Percentiles rank a stretch among this genome's conserved stretches.
Evolutionary conservation across 2,329 filamentous ascomycete species (phyloP).

Genomic region (Chaetomium sp.): DNA sequence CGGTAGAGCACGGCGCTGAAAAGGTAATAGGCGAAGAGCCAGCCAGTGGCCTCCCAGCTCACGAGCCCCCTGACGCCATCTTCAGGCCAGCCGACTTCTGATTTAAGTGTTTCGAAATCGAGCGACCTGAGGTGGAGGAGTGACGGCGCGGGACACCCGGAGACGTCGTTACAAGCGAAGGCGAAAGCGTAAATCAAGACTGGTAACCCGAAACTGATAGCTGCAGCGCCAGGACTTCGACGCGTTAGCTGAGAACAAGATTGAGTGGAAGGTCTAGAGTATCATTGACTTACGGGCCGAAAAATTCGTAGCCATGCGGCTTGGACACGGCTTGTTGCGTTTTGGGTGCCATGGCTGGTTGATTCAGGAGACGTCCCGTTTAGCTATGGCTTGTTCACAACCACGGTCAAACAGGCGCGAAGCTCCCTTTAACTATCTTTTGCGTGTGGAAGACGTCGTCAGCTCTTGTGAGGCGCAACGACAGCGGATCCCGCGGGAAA

Average conservation of each 20-base stretch:
- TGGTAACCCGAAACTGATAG: conserved; percentile 75
- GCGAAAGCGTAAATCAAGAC: conserved; percentile 70
- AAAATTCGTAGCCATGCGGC: conserved; percentile 45
- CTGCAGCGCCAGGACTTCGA: conserved; percentile 64
- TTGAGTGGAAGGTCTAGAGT: background rate
- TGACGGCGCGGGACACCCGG: conserved; percentile 82
- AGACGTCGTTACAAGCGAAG: conserved; percentile 87
- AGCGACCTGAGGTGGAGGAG: conserved; percentile 67
- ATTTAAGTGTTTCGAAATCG: conserved; percentile 64
- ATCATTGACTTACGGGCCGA: conserved; percentile 38
- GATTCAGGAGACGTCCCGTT: background rate
- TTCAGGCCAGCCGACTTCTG: conserved; percentile 73
- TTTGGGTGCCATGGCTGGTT: conserved; percentile 19
- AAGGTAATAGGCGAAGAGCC: conserved; percentile 69
- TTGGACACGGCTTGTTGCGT: conserved; percentile 22
- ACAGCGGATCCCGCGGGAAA: background rate
- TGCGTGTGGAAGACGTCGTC: too few relatives aligned
- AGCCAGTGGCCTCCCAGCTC: conserved; percentile 62
- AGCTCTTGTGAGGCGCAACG: background rate
- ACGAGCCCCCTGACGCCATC: conserved; percentile 64
- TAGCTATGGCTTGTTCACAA: background rate
- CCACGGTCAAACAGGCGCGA: background rate
- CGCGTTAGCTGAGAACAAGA: background rate
- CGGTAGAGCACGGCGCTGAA: conserved; percentile 69
- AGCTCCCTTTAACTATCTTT: background rate